These are phyloP conservation scores for Helicosporidium sp. DNA, from an alignment of 139 green algal genomes.

Conservation along the genomic window DNA sequence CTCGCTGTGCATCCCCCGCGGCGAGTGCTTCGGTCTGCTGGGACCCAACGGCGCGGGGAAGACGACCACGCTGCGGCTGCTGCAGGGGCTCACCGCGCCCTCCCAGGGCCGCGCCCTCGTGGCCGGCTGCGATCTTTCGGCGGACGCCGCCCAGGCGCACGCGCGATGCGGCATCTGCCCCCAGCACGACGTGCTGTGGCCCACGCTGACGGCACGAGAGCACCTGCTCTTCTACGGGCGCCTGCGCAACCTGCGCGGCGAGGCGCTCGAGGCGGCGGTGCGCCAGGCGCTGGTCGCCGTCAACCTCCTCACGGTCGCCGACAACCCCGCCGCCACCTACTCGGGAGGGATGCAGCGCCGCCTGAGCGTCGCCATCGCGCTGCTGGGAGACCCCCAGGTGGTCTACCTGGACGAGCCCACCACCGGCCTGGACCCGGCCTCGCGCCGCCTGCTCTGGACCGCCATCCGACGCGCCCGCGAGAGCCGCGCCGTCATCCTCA, in stretches of 20 bases:
- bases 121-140: constrained; percentile 29
- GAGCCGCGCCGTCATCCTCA: constrained; percentile 61
- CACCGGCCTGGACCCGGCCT: constrained; percentile 43
- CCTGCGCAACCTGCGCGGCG: constrained; percentile 50
- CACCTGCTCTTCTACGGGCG: constrained; percentile 77
- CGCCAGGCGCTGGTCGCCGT: constrained; percentile 28
- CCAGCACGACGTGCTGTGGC: constrained; percentile 34
- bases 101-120: constrained; percentile 28
- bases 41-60: constrained; percentile 81
- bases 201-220: constrained; percentile 42
- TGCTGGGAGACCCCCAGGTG: constrained; percentile 28
- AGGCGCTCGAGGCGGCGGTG: constrained; percentile 21
- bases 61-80: constrained; percentile 37
- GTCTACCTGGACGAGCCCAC: constrained; percentile 52
- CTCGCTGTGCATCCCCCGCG: constrained; percentile 23
- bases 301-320: constrained; percentile 25
- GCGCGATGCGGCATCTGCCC: constrained; percentile 24
- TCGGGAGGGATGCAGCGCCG: constrained; percentile 29
- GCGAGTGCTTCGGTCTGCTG: constrained; percentile 57
- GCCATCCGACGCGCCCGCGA: constrained; percentile 35
- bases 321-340: constrained; percentile 10
- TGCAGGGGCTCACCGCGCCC: constrained; percentile 47
- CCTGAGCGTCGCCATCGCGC: constrained; percentile 29
- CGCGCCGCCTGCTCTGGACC: constrained; percentile 46
- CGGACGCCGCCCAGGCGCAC: constrained; percentile 34